Base-by-base conservation (phyloP, 495 filamentous ascomycete species). In the Talaromyces proteolyticus region DNA sequence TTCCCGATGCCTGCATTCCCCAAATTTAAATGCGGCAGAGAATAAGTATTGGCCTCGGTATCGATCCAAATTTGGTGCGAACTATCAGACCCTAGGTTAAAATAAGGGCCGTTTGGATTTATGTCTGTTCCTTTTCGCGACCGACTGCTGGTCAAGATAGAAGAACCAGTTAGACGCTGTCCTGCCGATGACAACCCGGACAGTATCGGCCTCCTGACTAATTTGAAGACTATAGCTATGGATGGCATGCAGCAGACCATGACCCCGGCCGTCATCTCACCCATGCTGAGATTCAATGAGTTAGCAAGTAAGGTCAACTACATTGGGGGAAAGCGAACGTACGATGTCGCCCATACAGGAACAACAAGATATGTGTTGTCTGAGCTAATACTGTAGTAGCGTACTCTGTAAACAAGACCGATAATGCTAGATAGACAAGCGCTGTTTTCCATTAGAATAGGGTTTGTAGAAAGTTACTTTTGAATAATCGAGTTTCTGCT, bases 191-290 rank as follows among this genome's bases (percentile, higher is more conserved):
- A 41, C 18, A 41, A 1, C 38, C 38, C 45, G 25, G 22, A 20
- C 7, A 40, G 19, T 4, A 53, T 4, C 38, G 44, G 44, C 14
- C 3, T n/a, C 42, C 39, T 50, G 12, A 50, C 29, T 1, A 36
- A 47, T 23, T 26, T 46, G 42, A 50, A 43, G 36, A 54, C 26
- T 25, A 43, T 44, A 12, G 47, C 38, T 7, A 41, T 60, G 42
- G 51, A 47, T 14, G 57, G 57, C 54, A 57, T 54, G 20, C 57
- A 60, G 26, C 47, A 54, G 29, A 60, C 47, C 2, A 55, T 14
- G 17, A 60, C 44, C 17, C 57, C 57, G 20, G 51, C 50, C 10
- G 57, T 54, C 29, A 47, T 23, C 36, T 60, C 57, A 24, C 51
- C 43, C 26, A 52, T 52, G n/a, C 57, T 57, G 49, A 18, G 6